Evolutionary conservation across 768 basidiomycete species (phyloP), one percentile per base, ranked within the genome.

Genomic region (Panaeolus papilionaceus): DNA sequence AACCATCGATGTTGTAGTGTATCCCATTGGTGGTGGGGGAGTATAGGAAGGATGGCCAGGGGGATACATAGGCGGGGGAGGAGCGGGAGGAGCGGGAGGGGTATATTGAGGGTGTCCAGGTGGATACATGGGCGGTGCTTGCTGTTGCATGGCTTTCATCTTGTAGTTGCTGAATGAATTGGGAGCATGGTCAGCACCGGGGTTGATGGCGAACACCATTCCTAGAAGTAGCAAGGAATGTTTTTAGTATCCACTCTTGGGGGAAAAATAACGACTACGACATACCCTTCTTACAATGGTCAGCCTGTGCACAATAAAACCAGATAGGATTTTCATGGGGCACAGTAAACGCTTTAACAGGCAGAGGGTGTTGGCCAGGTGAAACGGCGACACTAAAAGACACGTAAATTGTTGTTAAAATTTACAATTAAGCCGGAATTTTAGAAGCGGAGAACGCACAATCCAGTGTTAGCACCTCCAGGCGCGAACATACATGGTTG

Each of bases 121-220:
- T 0, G 75, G 37, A 28, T 74, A 28, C 54, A 58, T 33, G 4
- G 54, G 54, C 28, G 47, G 20, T 26, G 54, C 20, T 23, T 20
- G 78, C 38, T 71, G 74, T 20, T 76, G 81, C 67, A 81, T 82
- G 0, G 87, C 88, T 10, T 79, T 76, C 11, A 80, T 79, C 69
- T 86, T 76, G 80, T 88, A 89, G 8, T 81, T 82, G 7, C 75
- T 69, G 75, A 89, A 88, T 7, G 86, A 82, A 69, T 79, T 72
- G 16, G 77, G 73, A 11, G 73, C 70, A 8, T 73, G 72, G 18
- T 78, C 77, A 0, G 74, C 76, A 2, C 84, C 85, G 0, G 89
- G 82, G 75, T 91, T 91, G 75, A 90, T 80, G 3, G 88, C 88
- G 74, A 88, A 88, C 28, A 90, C 89, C 89, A 90, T 90, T 68